These are phyloP conservation scores for Wickerhamiella siamensis DNA, from an alignment of 805 yeast species.

Conservation along the genomic window DNA sequence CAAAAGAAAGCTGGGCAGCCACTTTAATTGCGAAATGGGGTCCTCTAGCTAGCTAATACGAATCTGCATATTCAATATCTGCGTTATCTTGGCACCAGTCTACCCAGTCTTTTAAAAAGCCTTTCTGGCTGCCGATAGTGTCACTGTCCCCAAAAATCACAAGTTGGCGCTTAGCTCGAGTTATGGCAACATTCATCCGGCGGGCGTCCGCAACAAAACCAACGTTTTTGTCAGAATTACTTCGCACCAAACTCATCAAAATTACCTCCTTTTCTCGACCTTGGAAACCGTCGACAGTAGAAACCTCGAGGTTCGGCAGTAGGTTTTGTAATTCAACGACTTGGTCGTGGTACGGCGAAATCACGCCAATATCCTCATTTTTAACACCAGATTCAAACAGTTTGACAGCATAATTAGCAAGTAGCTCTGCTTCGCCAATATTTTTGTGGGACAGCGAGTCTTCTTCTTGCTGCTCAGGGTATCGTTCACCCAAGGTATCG, in stretches of 20 bases:
- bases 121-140: constrained; percentile 45
- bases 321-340: constrained; percentile 43
- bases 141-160: constrained; percentile 70
- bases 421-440: constrained; percentile 59
- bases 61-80: constrained; percentile 55
- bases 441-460: constrained; percentile 36
- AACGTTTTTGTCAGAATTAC: constrained; percentile 49
- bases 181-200: constrained; percentile 93
- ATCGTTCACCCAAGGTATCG: constrained; percentile 87
- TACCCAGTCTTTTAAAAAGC: constrained; percentile 59
- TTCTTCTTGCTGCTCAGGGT: constrained; percentile 40
- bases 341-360: constrained; percentile 86
- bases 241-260: constrained; percentile 90
- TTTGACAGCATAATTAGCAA: constrained; percentile 38
- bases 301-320: constrained; percentile 45
- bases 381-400: constrained; percentile 40
- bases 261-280: constrained; percentile 95
- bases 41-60: constrained; percentile 19
- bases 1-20: too few species aligned
- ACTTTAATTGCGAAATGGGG: too few species aligned
- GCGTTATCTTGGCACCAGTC: constrained; percentile 51
- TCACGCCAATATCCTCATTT: constrained; percentile 57
- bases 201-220: constrained; percentile 86
- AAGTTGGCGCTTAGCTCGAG: constrained; percentile 81
- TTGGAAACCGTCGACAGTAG: constrained; percentile 95